These are phyloP conservation scores for Pyrenula massariospora DNA, from an alignment of 495 filamentous ascomycete species.

Conservation along the genomic window DNA sequence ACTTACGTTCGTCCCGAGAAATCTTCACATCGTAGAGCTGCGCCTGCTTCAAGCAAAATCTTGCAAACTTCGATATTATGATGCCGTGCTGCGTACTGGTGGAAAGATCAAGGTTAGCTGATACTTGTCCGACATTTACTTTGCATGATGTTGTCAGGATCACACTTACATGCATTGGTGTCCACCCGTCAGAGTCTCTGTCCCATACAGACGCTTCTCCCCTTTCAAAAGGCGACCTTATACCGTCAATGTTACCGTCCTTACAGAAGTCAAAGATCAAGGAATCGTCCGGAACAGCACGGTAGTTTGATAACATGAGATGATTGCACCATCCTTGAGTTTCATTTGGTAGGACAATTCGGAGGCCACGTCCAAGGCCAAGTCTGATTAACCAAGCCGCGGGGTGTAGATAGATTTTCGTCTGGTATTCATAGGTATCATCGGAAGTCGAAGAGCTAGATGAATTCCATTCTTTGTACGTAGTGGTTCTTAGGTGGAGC, in stretches of 20 bases:
- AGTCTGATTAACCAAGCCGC: constrained; percentile 2
- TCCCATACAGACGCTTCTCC: constrained; percentile 1
- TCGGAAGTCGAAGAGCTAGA: too few relatives aligned
- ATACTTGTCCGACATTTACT: too few relatives aligned
- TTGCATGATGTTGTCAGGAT: too few relatives aligned
- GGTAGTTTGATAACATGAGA: not conserved
- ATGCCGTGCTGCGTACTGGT: not conserved
- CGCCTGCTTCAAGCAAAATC: not conserved
- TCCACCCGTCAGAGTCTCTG: not conserved
- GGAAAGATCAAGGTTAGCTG: not conserved
- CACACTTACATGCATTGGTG: constrained; percentile 3
- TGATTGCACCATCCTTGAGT: constrained; percentile 8
- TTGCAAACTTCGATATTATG: not conserved
- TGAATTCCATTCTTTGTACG: not conserved
- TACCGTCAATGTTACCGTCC: constrained; percentile 3
- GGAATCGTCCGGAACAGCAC: constrained; percentile 4
- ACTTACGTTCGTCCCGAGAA: too few relatives aligned
- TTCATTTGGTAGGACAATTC: constrained; percentile 1
- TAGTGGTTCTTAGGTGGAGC: too few relatives aligned
- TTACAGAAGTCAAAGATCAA: constrained; percentile 6
- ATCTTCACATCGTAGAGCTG: too few relatives aligned
- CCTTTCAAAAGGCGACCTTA: not conserved
- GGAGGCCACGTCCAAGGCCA: not conserved
- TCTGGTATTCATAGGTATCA: not conserved
- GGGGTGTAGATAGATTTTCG: not conserved